Conservation (phyloP, 306 rosid species). For the Vigna reflexopilosa region DNA sequence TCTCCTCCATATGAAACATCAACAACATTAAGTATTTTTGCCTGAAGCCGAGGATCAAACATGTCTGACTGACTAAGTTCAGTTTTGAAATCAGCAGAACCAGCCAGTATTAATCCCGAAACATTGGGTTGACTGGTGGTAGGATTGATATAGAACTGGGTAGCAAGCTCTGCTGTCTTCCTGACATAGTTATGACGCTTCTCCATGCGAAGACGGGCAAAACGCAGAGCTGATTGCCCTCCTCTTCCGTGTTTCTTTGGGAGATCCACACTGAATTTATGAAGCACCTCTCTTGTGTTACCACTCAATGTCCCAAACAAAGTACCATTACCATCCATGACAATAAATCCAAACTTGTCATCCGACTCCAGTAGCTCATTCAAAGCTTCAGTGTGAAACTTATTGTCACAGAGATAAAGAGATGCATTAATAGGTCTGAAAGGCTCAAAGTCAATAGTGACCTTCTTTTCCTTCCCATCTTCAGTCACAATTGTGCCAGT, state of each 20-base stretch:
- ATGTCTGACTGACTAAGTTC: conserved; percentile 96
- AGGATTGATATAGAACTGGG: conserved; percentile 88
- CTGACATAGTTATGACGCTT: conserved; percentile 91
- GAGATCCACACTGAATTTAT: conserved; percentile 88
- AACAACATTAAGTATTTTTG: conserved; percentile 82
- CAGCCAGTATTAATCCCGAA: conserved; percentile 85
- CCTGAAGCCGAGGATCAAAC: conserved; percentile 93
- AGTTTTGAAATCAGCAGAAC: conserved; percentile 92
- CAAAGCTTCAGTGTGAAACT: conserved; percentile 85
- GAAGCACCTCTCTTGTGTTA: conserved; percentile 88
- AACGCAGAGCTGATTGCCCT: conserved; percentile 90
- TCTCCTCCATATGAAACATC: conserved; percentile 95
- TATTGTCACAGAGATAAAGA: conserved; percentile 89
- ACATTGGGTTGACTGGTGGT: conserved; percentile 93
- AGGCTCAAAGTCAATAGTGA: conserved; percentile 89
- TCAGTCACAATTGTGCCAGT: conserved; percentile 90
- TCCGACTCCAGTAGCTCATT: conserved; percentile 87
- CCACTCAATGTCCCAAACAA: conserved; percentile 91
- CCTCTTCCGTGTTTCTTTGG: conserved; percentile 96
- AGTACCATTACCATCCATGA: conserved; percentile 93
- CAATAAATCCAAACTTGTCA: conserved; percentile 89
- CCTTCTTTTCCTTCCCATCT: conserved; percentile 92
- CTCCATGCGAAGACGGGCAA: conserved; percentile 97
- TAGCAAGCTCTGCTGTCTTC: conserved; percentile 93
- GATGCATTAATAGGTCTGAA: conserved; percentile 90